phyloP scores from a whole-genome alignment of 2,329 filamentous ascomycete genomes.

The Rosellinia necatrix region DNA sequence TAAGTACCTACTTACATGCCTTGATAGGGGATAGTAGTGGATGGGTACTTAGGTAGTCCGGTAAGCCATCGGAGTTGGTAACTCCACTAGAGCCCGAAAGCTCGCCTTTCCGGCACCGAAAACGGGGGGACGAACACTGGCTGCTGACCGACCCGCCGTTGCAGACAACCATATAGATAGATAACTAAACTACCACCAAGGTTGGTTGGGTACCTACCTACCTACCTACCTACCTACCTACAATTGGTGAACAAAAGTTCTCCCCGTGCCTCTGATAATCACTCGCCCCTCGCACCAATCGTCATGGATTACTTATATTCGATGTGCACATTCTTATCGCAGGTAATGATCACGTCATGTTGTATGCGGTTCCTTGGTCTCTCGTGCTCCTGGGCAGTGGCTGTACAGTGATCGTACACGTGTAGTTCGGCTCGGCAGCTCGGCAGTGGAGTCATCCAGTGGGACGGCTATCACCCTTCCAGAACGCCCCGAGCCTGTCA shows the following conservation, averaged over 20 bases:
- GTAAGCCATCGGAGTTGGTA: conserved; percentile 16
- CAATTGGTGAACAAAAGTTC: too few relatives aligned
- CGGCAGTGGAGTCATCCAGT: conserved; percentile 18
- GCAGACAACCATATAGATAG: too few relatives aligned
- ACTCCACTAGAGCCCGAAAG: conserved; percentile 20
- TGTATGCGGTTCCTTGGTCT: too few relatives aligned
- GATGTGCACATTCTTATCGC: too few relatives aligned
- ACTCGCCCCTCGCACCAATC: too few relatives aligned
- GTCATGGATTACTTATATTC: too few relatives aligned
- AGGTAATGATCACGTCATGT: background rate
- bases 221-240: too few relatives aligned
- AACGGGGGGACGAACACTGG: conserved; percentile 9
- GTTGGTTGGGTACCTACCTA: too few relatives aligned
- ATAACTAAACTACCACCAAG: too few relatives aligned
- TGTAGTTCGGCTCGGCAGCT: conserved; percentile 23
- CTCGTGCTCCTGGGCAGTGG: conserved; percentile 13
- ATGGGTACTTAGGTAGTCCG: background rate
- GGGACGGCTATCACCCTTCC: background rate
- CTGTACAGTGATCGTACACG: background rate
- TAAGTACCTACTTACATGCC: background rate
- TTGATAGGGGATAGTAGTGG: background rate
- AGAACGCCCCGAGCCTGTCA: conserved; percentile 2
- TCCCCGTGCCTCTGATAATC: too few relatives aligned
- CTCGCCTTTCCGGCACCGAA: conserved; percentile 17
- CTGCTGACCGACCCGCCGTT: conserved; percentile 8